Evolutionary conservation across 2,329 filamentous ascomycete species (phyloP).

Genomic region (Cladobotryum protrusum): DNA sequence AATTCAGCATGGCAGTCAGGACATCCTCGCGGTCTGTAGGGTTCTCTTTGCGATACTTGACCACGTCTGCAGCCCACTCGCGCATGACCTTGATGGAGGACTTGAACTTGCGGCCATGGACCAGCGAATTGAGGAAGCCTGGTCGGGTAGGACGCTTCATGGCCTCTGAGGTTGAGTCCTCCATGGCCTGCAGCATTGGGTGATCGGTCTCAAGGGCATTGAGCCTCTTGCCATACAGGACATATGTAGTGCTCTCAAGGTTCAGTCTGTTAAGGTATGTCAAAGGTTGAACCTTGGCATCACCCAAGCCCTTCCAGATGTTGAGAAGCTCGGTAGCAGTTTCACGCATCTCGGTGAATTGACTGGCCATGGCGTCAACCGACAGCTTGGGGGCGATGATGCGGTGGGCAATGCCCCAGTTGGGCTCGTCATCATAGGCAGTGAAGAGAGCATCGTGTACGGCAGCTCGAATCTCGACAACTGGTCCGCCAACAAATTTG

Average conservation of each 20-base stretch:
- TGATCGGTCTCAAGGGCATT: slow-evolving; percentile 42
- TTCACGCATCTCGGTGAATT: slow-evolving; percentile 43
- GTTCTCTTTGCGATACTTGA: slow-evolving; percentile 48
- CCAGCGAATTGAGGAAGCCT: slow-evolving; percentile 45
- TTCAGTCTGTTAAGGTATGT: slow-evolving; percentile 47
- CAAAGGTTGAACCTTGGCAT: slow-evolving; percentile 37
- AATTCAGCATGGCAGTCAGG: slow-evolving; percentile 53
- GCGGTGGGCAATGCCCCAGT: slow-evolving; percentile 46
- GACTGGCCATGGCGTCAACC: slow-evolving; percentile 24
- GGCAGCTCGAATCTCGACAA: slow-evolving; percentile 45
- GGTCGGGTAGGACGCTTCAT: slow-evolving; percentile 49
- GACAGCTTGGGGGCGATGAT: slow-evolving; percentile 44
- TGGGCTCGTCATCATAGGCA: slow-evolving; percentile 41
- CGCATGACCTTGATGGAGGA: slow-evolving; percentile 48
- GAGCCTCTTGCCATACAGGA: slow-evolving; percentile 46
- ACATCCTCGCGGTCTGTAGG: slow-evolving; percentile 53
- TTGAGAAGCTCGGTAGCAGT: slow-evolving; percentile 43
- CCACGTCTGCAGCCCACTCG: slow-evolving; percentile 48
- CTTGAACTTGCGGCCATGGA: slow-evolving; percentile 48
- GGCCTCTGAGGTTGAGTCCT: slow-evolving; percentile 48
- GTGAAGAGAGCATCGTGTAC: slow-evolving; percentile 49
- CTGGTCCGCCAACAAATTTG: slow-evolving; percentile 47
- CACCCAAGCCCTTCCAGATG: slow-evolving; percentile 40
- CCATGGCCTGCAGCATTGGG: slow-evolving; percentile 47
- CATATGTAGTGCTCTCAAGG: slow-evolving; percentile 44